Evolutionary conservation across 108 stramenopile species (phyloP).

Genomic region (Cyclotella baltica): DNA sequence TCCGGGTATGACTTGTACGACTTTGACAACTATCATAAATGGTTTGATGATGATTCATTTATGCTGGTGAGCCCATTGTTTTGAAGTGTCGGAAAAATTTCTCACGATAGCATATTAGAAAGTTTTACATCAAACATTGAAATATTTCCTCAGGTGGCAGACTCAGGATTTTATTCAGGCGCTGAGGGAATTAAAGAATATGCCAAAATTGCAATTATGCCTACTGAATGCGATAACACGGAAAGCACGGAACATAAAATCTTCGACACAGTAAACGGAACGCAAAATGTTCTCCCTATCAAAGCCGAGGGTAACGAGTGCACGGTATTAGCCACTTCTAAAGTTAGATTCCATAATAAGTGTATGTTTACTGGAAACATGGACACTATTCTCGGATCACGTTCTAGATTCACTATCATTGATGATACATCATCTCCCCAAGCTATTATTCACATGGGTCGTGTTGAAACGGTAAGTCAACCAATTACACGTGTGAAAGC

Average conservation of each 20-base stretch:
- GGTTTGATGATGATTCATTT: not conserved
- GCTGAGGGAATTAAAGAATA: not conserved
- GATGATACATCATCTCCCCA: not conserved
- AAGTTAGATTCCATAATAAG: not conserved
- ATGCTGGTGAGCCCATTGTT: not conserved
- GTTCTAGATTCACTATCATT: not conserved
- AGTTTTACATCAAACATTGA: too few species aligned
- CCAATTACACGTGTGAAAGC: too few species aligned
- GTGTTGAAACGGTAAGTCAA: not conserved
- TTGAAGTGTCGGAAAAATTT: too few species aligned
- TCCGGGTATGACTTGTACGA: not conserved
- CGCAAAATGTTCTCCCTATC: not conserved
- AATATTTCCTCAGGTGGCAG: not conserved
- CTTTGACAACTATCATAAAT: slow-evolving; percentile 5
- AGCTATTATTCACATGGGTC: not conserved
- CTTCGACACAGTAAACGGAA: not conserved
- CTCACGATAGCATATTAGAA: too few species aligned
- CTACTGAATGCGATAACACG: not conserved
- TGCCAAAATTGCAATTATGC: not conserved
- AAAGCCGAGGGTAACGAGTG: not conserved
- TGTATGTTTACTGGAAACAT: not conserved
- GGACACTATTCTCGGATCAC: not conserved
- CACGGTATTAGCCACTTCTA: not conserved
- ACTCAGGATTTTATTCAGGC: not conserved
- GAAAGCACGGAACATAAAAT: too few species aligned